Base-by-base conservation (phyloP, 2,329 filamentous ascomycete genomes). In the Neofusicoccum sp. region DNA sequence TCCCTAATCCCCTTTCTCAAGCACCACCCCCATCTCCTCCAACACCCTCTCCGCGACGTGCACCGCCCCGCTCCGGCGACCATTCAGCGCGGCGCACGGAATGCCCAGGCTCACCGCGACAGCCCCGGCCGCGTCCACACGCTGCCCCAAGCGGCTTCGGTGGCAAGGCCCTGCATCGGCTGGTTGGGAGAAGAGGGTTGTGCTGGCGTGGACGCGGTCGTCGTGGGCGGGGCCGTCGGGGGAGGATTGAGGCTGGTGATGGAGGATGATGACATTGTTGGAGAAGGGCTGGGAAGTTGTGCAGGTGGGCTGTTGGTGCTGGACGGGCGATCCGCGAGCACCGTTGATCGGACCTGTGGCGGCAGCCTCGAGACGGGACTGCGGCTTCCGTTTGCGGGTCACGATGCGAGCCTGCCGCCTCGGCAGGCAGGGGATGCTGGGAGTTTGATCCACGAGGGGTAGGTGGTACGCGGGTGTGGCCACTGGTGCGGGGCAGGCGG, bases 161-260 rank as follows among this genome's bases (percentile, higher is more conserved):
- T 87, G 1, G 86, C 81, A 40, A 86, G 78, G 64, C 87, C 82
- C 71, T 88, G 86, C 66, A 84, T 83, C 0, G 85, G 82, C 45
- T 78, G 75, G 1, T 83, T 78, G 20, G 20, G 20, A 20, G 71
- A 87, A 89, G n/a, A 84, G 80, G 9, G 80, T 82, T 0, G 82
- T 79, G 3, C 81, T 82, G n/a, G 75, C 74, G 8, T 87, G 75
- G 1, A 85, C 79, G 4, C 75, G 76, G 66, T 86, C 79, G 59
- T 88, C 86, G 65, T 87, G 86, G 38, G 78, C 78, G 58, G 85
- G 76, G n/a, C 86, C 85, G 14, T 85, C 80, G 8, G 88, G 86
- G 63, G 34, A 20, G 20, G 20, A 20, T 20, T 20, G 20, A 20
- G 20, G 20, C 20, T 20, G 20, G 20, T 20, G 20, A 20, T 20